Evolutionary conservation across 768 basidiomycete species (phyloP).

Genomic region (Pisolithus orientalis): DNA sequence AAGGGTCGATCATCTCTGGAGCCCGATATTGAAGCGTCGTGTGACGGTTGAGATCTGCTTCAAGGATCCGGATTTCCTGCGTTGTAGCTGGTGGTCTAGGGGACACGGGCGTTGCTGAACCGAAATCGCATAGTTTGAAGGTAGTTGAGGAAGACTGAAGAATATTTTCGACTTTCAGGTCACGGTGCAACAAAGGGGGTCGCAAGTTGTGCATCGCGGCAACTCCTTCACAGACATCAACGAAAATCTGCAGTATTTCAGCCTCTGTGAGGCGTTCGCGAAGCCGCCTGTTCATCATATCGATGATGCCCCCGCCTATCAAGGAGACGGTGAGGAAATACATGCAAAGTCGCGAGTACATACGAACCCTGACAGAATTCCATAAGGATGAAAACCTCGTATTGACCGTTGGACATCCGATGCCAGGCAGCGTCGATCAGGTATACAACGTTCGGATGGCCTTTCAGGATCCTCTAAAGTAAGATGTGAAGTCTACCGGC

Average conservation of each 20-base stretch:
- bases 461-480: conserved; percentile 76
- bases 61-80: conserved; percentile 81
- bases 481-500: conserved; percentile 23
- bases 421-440: conserved; percentile 95
- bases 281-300: conserved; percentile 97
- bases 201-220: conserved; percentile 93
- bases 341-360: neutral
- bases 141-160: conserved; percentile 77
- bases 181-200: conserved; percentile 89
- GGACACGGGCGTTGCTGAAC: conserved; percentile 77
- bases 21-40: conserved; percentile 97
- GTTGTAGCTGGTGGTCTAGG: conserved; percentile 65
- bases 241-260: conserved; percentile 96
- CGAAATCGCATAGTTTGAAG: conserved; percentile 98
- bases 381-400: conserved; percentile 98
- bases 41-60: conserved; percentile 87
- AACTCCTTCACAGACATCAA: conserved; percentile 95
- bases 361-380: conserved; percentile 85
- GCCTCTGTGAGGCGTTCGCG: conserved; percentile 91
- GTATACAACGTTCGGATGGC: conserved; percentile 93
- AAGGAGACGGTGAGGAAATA: conserved; percentile 6
- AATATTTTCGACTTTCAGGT: conserved; percentile 99
- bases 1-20: conserved; percentile 97
- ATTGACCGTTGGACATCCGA: conserved; percentile 72
- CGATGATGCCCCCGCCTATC: conserved; percentile 94